These are phyloP conservation scores for Pseudozyma hubeiensis DNA, from an alignment of 1,284 basidiomycete species.

Conservation along the genomic window DNA sequence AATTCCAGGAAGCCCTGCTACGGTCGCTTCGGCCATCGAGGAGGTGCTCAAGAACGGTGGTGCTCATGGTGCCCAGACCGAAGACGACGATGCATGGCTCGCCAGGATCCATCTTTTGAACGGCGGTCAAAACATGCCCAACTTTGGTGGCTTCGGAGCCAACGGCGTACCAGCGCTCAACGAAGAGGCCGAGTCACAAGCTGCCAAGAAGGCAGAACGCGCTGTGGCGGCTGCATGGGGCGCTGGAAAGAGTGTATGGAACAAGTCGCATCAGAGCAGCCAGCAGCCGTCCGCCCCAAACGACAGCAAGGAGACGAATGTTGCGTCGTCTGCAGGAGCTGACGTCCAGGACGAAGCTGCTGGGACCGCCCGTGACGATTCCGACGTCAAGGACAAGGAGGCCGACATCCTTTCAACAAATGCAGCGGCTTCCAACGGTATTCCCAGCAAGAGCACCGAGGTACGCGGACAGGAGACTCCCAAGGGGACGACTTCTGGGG, in stretches of 20 bases:
- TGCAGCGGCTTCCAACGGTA: conserved; percentile 1
- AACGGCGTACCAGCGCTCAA: conserved; percentile 25
- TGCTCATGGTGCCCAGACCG: conserved; percentile 29
- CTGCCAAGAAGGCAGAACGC: conserved; percentile 47
- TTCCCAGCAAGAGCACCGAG: neutral
- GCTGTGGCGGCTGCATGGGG: conserved; percentile 50
- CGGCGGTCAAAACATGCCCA: conserved; percentile 59
- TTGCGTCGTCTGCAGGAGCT: neutral
- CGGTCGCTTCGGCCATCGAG: conserved; percentile 44
- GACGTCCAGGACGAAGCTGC: neutral
- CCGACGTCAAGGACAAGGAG: neutral
- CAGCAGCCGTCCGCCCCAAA: conserved; percentile 7
- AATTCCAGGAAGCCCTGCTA: conserved; percentile 40
- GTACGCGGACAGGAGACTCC: too few relatives aligned
- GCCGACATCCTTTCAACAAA: neutral
- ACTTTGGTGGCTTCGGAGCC: conserved; percentile 33
- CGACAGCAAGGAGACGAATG: neutral
- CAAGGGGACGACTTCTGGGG: neutral
- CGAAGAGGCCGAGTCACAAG: conserved; percentile 33
- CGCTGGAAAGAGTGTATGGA: conserved; percentile 49
- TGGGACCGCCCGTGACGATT: neutral
- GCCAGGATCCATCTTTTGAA: conserved; percentile 62
- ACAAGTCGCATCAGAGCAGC: conserved; percentile 31
- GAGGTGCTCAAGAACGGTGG: conserved; percentile 40
- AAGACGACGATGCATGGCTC: conserved; percentile 61